These are phyloP conservation scores for Neoscytalidium dimidiatum DNA, from an alignment of 2,329 filamentous ascomycete genomes.

Conservation along the genomic window DNA sequence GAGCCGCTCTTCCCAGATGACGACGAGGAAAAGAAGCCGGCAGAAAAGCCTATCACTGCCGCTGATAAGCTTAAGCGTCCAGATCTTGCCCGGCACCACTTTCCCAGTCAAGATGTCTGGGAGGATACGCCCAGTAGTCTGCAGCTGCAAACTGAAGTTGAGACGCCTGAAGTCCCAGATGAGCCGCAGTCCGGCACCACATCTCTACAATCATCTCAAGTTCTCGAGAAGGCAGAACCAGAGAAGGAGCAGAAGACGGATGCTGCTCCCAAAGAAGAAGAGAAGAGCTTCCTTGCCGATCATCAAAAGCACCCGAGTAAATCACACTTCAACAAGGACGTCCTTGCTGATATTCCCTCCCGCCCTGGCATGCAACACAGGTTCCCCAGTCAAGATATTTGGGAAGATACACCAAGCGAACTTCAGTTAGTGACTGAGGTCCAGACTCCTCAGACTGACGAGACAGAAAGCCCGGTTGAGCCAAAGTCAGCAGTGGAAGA, in stretches of 20 bases:
- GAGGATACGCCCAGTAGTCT: conserved; percentile 90
- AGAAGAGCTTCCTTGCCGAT: conserved; percentile 46
- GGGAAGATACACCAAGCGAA: conserved; percentile 91
- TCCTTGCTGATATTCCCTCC: conserved; percentile 46
- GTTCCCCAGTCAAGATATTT: conserved; percentile 90
- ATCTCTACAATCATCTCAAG: conserved; percentile 32
- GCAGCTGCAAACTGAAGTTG: conserved; percentile 76
- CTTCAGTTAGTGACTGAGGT: conserved; percentile 78
- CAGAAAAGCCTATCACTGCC: conserved; percentile 54
- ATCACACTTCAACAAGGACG: conserved; percentile 57
- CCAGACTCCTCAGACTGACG: conserved; percentile 45
- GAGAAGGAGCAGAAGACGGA: conserved; percentile 52
- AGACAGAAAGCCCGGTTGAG: conserved; percentile 36
- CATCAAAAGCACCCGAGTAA: conserved; percentile 60
- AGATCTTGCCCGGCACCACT: conserved; percentile 59
- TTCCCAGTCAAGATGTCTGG: conserved; percentile 96
- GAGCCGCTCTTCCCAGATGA: conserved; percentile 85
- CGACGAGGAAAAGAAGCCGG: conserved; percentile 63
- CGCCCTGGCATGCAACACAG: conserved; percentile 65
- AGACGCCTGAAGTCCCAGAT: conserved; percentile 69
- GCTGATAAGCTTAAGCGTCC: conserved; percentile 59
- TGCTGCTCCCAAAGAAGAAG: conserved; percentile 42
- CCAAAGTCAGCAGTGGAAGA: conserved; percentile 3
- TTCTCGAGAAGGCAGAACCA: conserved; percentile 50
- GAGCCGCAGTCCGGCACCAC: conserved; percentile 42